Evolutionary conservation across 345 rosid genomes (phyloP).

Genomic region (Leavenworthia alabamica): DNA sequence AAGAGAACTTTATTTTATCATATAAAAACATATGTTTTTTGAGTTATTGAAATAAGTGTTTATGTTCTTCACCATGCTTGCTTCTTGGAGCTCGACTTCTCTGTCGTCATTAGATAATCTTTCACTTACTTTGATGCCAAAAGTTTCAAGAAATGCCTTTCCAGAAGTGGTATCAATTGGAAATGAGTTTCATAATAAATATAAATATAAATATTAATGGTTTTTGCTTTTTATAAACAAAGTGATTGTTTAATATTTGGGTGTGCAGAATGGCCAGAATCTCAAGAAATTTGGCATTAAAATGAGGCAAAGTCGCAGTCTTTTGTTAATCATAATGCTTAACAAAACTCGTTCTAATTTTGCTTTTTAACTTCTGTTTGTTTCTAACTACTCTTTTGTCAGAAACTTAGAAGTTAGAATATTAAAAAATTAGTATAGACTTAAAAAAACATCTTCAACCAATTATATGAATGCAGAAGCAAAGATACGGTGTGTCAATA

Average conservation of each 20-base stretch:
- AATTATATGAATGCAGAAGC: slow-evolving; percentile 11
- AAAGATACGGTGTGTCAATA: slow-evolving; percentile 5
- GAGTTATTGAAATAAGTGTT: background rate
- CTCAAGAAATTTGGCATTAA: slow-evolving; percentile 29
- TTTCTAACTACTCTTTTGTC: slow-evolving; percentile 16
- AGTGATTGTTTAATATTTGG: slow-evolving; percentile 5
- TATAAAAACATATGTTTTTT: background rate
- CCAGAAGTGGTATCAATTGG: slow-evolving; percentile 5
- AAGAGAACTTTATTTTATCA: background rate
- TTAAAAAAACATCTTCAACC: background rate
- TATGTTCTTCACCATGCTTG: slow-evolving; percentile 66
- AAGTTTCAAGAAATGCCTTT: background rate
- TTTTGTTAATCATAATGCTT: background rate
- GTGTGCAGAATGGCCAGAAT: slow-evolving; percentile 35
- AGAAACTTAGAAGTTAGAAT: background rate
- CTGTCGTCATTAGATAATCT: slow-evolving; percentile 42
- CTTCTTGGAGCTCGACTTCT: slow-evolving; percentile 50
- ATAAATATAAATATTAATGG: background rate
- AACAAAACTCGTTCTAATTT: background rate
- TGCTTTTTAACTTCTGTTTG: slow-evolving; percentile 3
- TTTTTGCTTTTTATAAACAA: slow-evolving; percentile 16
- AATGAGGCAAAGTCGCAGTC: slow-evolving; percentile 9
- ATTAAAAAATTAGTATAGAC: background rate
- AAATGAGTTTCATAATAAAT: slow-evolving; percentile 13
- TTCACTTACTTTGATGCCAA: no score